phyloP scores from a whole-genome alignment of 257 asterid species.

The Salvia hispanica region DNA sequence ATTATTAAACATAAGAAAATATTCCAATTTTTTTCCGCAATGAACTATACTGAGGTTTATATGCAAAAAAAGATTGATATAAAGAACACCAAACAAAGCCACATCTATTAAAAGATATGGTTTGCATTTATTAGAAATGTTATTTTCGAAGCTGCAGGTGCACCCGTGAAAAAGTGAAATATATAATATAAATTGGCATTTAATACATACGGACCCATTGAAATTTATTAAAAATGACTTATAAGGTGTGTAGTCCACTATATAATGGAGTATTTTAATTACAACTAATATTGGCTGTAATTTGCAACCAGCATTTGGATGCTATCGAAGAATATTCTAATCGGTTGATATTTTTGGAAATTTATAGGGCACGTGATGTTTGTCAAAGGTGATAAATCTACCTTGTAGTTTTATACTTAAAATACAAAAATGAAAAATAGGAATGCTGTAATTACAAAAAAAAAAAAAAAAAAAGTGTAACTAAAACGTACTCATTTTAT shows the following conservation, averaged over 20 bases:
- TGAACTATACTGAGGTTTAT: no score
- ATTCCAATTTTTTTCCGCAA: not conserved
- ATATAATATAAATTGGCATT: no score
- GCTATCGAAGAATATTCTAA: not conserved
- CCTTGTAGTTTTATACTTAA: no score
- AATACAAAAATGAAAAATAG: no score
- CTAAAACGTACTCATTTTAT: no score
- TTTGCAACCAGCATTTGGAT: slow-evolving; percentile 5
- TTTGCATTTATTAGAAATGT: not conserved
- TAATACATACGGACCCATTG: not conserved
- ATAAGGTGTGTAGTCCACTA: not conserved
- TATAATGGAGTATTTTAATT: not conserved
- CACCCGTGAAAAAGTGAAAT: not conserved
- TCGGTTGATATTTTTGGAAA: no score
- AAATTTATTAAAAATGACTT: not conserved
- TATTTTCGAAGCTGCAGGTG: not conserved
- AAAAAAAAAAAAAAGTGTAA: no score
- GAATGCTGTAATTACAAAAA: no score
- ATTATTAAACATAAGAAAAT: no score
- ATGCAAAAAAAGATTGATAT: not conserved
- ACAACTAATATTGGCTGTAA: not conserved
- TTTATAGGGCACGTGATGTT: no score
- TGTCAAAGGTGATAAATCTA: not conserved
- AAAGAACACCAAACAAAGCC: not conserved
- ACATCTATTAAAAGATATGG: not conserved